Evolutionary conservation across 2,329 filamentous ascomycete genomes (phyloP).

Genomic region (Colletotrichum limetticola): DNA sequence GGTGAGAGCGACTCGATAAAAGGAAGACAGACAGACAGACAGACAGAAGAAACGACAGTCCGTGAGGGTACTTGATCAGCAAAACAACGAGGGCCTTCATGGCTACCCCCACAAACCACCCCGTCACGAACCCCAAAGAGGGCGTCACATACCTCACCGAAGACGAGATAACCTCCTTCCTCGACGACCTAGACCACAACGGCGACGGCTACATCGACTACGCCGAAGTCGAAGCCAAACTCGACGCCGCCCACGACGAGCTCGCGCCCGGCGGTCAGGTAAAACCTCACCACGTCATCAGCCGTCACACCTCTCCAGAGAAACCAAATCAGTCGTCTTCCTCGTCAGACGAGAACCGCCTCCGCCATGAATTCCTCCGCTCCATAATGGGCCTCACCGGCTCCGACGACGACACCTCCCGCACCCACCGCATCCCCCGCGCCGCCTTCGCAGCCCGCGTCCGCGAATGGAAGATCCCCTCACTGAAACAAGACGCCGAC

Average conservation of each 20-base stretch:
- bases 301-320: slow-evolving; percentile 14
- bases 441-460: slow-evolving; percentile 58
- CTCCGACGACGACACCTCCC: slow-evolving; percentile 48
- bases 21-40: not conserved
- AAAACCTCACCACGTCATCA: slow-evolving; percentile 57
- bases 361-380: slow-evolving; percentile 62
- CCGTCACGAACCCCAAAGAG: slow-evolving; percentile 37
- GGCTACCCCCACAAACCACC: slow-evolving; percentile 38
- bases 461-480: slow-evolving; percentile 58
- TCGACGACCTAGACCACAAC: slow-evolving; percentile 63
- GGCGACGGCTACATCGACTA: slow-evolving; percentile 63
- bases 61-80: not conserved
- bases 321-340: slow-evolving; percentile 37
- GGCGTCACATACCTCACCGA: slow-evolving; percentile 52
- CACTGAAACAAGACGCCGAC: slow-evolving; percentile 57
- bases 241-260: slow-evolving; percentile 63
- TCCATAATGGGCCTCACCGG: slow-evolving; percentile 56
- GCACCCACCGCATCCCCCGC: slow-evolving; percentile 53
- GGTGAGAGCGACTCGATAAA: not conserved
- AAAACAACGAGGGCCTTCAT: slow-evolving; percentile 3
- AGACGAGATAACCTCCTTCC: slow-evolving; percentile 61
- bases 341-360: slow-evolving; percentile 43
- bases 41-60: slow-evolving; percentile 4
- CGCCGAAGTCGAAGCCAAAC: slow-evolving; percentile 61
- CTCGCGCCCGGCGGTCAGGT: slow-evolving; percentile 54